Conservation (phyloP, 345 rosid species). For the Pistacia vera region DNA sequence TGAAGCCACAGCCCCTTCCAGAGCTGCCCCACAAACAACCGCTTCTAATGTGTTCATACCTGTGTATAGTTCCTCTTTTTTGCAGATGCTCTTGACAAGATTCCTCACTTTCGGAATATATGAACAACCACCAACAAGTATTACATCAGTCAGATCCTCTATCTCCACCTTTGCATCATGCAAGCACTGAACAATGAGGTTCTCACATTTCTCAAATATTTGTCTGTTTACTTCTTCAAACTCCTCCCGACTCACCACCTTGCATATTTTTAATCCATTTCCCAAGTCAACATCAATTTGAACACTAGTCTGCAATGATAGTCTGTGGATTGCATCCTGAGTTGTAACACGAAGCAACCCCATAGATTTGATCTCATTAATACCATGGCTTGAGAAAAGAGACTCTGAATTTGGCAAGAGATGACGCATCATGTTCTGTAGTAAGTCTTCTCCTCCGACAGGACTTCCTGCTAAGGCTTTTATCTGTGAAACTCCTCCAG, state of each 20-base stretch:
- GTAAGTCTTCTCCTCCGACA: slow-evolving; percentile 82
- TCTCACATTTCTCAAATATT: slow-evolving; percentile 64
- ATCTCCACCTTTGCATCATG: slow-evolving; percentile 62
- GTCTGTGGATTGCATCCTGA: slow-evolving; percentile 73
- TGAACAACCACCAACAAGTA: slow-evolving; percentile 89
- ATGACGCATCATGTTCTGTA: slow-evolving; percentile 68
- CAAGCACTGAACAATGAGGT: slow-evolving; percentile 62
- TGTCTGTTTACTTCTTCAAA: slow-evolving; percentile 68
- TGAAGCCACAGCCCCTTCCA: slow-evolving; percentile 91
- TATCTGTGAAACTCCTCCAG: slow-evolving; percentile 94
- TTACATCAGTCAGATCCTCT: slow-evolving; percentile 63
- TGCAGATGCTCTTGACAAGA: slow-evolving; percentile 48
- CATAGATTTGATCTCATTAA: slow-evolving; percentile 44
- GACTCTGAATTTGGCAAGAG: slow-evolving; percentile 51
- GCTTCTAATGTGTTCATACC: slow-evolving; percentile 70
- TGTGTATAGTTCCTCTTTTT: slow-evolving; percentile 54
- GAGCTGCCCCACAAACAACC: slow-evolving; percentile 81
- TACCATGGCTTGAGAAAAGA: slow-evolving; percentile 42
- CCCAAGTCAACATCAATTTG: slow-evolving; percentile 74
- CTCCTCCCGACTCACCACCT: slow-evolving; percentile 53
- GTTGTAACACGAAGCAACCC: slow-evolving; percentile 75
- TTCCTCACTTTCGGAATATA: slow-evolving; percentile 58
- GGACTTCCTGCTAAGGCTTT: slow-evolving; percentile 73
- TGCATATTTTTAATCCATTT: slow-evolving; percentile 49
- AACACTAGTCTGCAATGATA: slow-evolving; percentile 46